These are phyloP conservation scores for Zasmidium citrigriseum DNA, from an alignment of 2,329 filamentous ascomycete species.

Conservation along the genomic window DNA sequence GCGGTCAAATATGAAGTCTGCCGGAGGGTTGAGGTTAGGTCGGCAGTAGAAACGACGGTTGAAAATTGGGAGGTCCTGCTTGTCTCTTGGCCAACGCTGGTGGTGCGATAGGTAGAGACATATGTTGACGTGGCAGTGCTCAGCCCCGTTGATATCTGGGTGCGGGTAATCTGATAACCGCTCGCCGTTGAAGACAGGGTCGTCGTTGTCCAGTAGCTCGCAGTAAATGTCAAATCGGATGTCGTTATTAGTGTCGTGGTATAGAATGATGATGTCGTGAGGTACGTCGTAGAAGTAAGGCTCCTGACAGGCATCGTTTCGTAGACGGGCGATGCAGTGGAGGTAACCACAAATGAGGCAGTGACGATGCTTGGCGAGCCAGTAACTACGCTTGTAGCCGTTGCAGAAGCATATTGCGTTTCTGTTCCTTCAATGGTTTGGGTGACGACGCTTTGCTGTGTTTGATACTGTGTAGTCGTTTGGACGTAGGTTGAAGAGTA, in stretches of 20 bases:
- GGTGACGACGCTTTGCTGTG: neutral
- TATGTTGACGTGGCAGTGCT: neutral
- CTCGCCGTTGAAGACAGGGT: neutral
- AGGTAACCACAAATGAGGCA: neutral
- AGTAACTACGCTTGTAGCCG: neutral
- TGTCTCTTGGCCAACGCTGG: neutral
- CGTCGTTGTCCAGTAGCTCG: neutral
- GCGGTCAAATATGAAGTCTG: neutral
- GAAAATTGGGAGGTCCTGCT: neutral
- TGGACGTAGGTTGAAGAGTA: neutral
- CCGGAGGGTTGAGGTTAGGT: neutral
- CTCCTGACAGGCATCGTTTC: neutral
- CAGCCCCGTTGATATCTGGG: neutral
- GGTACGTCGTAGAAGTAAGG: neutral
- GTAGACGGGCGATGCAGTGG: neutral
- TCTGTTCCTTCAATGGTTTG: neutral
- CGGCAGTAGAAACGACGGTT: neutral
- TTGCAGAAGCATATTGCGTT: neutral
- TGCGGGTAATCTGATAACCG: neutral
- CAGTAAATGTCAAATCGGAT: neutral
- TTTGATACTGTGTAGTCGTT: neutral
- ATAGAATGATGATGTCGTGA: neutral
- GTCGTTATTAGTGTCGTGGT: neutral
- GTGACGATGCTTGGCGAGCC: neutral
- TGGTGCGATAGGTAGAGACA: neutral